Evolutionary conservation across 805 yeast species (phyloP), one percentile per base, ranked within the genome.

Genomic region (Pichia deserticola): DNA sequence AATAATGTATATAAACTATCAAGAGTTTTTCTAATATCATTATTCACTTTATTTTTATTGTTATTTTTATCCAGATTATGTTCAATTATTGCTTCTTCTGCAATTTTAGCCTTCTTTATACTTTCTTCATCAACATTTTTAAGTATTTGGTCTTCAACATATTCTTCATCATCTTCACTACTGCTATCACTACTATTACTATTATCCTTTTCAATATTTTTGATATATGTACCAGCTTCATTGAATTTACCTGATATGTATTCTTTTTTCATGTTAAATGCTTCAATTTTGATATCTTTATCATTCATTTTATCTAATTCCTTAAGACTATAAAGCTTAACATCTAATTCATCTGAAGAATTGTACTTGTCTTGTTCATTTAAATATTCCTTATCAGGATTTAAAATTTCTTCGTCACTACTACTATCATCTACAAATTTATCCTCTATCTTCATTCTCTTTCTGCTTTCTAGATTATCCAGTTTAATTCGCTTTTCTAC

Each of bases 191-290:
- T 28, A 8, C n/a, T 12, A 15, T 30, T 32, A n/a, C 29, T 35
- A 36, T 33, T 34, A 20, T 64, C 65, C 3, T 68, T 70, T 7
- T 46, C 43, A 20, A 49, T 51, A 6, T 43, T 28, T 35, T 28
- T 25, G 7, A 79, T 66, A 55, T 69, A 84, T 55, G 80, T 82
- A 1, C 89, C 88, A 38, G 75, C 77, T 37, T 66, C 71, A 55
- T 83, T 89, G 58, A 82, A 81, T 3, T 62, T 62, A 2, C 89
- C 92, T 42, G 76, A 79, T 48, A 74, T 74, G 40, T 69, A 63
- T 56, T 86, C 92, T 20, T 76, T 69, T 28, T 73, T 63, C 41
- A 86, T 62, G 60, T 78, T 75, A 64, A 86, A 86, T 0, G 86
- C 77, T 51, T 85, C 90, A 3, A 86, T 51, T 52, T 75, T 74